Evolutionary conservation across 1,284 basidiomycete genomes (phyloP).

Genomic region (Cryptococcus sp.): DNA sequence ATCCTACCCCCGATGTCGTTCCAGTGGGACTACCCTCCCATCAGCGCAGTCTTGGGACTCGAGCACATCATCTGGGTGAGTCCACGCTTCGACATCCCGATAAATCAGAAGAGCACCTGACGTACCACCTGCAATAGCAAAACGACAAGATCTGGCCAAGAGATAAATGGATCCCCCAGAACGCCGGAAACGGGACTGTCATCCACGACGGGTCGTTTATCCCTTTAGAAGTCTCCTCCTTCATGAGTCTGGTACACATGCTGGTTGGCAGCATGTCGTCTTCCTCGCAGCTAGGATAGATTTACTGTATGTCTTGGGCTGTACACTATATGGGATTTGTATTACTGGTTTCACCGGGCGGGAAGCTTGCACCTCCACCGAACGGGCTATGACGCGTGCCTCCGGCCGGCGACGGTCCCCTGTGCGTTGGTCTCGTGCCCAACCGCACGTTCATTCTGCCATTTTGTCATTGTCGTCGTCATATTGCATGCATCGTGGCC

Average conservation of each 20-base stretch:
- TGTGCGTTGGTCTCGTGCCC: too few species aligned
- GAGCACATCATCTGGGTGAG: slow-evolving; percentile 10
- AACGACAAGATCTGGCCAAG: background rate
- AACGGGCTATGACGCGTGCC: too few species aligned
- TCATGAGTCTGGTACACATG: background rate
- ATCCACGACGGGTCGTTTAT: slow-evolving; percentile 1
- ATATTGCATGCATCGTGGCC: too few species aligned
- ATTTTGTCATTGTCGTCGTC: too few species aligned
- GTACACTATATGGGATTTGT: too few species aligned
- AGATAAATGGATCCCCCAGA: background rate
- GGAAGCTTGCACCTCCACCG: too few species aligned
- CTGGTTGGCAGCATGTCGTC: background rate
- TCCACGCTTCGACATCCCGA: background rate
- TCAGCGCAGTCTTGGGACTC: slow-evolving; percentile 5
- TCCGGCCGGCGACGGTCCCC: too few species aligned
- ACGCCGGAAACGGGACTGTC: background rate
- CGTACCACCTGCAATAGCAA: background rate
- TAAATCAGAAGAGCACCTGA: background rate
- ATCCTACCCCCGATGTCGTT: slow-evolving; percentile 2
- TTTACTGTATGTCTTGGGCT: too few species aligned
- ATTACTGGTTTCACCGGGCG: too few species aligned
- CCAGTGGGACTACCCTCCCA: slow-evolving; percentile 7
- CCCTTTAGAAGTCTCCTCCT: background rate
- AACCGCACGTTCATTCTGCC: too few species aligned
- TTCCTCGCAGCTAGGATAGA: background rate